Evolutionary conservation across 345 rosid genomes (phyloP).

Genomic region (sweet orange (Citrus sinensis)): DNA sequence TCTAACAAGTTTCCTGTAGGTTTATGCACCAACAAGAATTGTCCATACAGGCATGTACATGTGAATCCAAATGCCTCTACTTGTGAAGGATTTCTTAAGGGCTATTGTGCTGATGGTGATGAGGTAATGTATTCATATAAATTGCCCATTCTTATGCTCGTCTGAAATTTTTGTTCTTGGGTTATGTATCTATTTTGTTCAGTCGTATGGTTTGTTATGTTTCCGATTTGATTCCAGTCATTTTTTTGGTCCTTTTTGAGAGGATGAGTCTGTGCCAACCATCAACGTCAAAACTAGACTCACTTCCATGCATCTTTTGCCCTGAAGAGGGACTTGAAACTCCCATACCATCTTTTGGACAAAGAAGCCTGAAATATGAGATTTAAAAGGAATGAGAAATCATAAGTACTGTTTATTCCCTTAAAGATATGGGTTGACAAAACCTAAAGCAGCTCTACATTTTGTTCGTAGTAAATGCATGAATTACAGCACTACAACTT

Average conservation of each 20-base stretch:
- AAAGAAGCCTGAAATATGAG: neutral
- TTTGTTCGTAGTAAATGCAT: neutral
- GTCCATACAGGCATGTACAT: conserved; percentile 91
- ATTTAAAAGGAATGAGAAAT: neutral
- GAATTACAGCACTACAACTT: neutral
- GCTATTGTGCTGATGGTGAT: conserved; percentile 86
- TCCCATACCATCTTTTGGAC: neutral
- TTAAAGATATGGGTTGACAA: neutral
- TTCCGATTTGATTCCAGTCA: neutral
- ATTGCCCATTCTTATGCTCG: neutral
- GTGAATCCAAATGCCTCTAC: conserved; percentile 78
- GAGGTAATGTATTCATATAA: conserved; percentile 56
- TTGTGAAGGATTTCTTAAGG: conserved; percentile 85
- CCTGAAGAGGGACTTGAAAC: neutral
- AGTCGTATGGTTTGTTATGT: neutral
- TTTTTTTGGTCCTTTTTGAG: neutral
- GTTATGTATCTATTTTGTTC: neutral
- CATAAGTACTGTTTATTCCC: neutral
- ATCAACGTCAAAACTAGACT: neutral
- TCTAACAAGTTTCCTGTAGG: conserved; percentile 44
- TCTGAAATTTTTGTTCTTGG: neutral
- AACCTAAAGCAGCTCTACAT: neutral
- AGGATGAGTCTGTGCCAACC: neutral
- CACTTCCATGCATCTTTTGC: neutral
- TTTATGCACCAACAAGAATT: conserved; percentile 72